Percentiles rank a stretch among this genome's conserved stretches.
Conservation (phyloP, 148 eudicot species). For the Rhododendron griersonianum region DNA sequence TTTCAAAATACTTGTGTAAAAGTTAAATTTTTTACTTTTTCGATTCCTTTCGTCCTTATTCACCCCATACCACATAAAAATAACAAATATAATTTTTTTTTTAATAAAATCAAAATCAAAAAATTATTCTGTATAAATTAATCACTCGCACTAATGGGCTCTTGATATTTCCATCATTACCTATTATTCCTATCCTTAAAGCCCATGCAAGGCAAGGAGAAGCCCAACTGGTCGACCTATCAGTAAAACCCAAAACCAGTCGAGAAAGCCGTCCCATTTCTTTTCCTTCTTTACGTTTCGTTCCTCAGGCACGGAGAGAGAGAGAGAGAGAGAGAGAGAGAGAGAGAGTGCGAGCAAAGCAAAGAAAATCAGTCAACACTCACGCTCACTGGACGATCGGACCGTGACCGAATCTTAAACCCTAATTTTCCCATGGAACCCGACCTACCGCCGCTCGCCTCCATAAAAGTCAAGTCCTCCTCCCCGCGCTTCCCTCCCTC, state of each 20-base stretch:
- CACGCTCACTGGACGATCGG: background rate
- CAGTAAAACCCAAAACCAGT: background rate
- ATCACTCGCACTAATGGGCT: no score
- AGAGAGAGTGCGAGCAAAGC: background rate
- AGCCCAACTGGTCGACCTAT: background rate
- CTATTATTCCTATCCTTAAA: background rate
- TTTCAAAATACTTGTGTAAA: no score
- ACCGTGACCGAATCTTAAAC: background rate
- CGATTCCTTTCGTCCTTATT: no score
- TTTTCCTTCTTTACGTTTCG: background rate
- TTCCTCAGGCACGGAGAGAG: background rate
- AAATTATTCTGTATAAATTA: no score
- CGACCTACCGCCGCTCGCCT: constrained; percentile 45
- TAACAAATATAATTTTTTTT: no score
- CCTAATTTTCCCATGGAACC: constrained; percentile 22
- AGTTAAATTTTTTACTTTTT: no score
- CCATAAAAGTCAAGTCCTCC: constrained; percentile 44
- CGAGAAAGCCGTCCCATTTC: background rate
- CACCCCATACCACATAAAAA: no score
- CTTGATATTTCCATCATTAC: no score
- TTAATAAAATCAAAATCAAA: no score
- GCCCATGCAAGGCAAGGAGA: background rate
- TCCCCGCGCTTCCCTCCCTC: constrained; percentile 41
- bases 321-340: no score
- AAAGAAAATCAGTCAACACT: background rate